Base-by-base conservation (phyloP, 2,329 filamentous ascomycete species). In the Pleoardoris graminearum region DNA sequence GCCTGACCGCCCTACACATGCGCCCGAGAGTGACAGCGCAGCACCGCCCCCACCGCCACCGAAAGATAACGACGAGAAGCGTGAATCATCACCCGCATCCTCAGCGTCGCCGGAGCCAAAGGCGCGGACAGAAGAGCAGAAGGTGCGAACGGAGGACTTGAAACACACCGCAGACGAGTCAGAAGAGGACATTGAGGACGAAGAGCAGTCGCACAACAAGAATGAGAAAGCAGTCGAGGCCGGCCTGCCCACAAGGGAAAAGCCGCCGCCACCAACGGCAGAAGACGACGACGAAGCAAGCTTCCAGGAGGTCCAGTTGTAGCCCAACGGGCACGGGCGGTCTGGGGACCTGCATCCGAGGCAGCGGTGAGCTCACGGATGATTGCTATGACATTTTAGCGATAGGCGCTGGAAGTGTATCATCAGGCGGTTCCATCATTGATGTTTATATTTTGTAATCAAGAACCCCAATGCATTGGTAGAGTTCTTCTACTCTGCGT, bases 1-100 rank as follows among this genome's bases (percentile, higher is more conserved):
- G 3, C 78, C 79, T n/a, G 78, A 80, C 52, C 57, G 65, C 54
- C 57, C 65, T 4, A 69, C 61, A 11, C 66, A 59, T 41, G 58
- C 66, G 21, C 55, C 59, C 23, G 57, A 62, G 11, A 29, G 61
- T 36, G 62, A 65, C 11, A 58, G 61, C 48, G 57, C n/a, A n/a
- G n/a, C 66, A 14, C 61, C 69, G 2, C 71, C 71, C 16, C 69
- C 69, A 5, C 71, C 70, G n/a, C 68, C 68, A 2, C 68, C 66
- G 2, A 71, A 71, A 58, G 66, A 71, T 43, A 55, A 66, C 12
- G 54, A 62, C 3, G 55, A 55, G 35, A 59, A 51, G 49, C 57
- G 46, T 16, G 63, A 66, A 14, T 49, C 39, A 7, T 55, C 58
- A n/a, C 58, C 58, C 17, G 62, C 67, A 3, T 54, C 67, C 23